Conservation (phyloP, 192 early-diverging fungal species). For the Coemansia sp. region DNA sequence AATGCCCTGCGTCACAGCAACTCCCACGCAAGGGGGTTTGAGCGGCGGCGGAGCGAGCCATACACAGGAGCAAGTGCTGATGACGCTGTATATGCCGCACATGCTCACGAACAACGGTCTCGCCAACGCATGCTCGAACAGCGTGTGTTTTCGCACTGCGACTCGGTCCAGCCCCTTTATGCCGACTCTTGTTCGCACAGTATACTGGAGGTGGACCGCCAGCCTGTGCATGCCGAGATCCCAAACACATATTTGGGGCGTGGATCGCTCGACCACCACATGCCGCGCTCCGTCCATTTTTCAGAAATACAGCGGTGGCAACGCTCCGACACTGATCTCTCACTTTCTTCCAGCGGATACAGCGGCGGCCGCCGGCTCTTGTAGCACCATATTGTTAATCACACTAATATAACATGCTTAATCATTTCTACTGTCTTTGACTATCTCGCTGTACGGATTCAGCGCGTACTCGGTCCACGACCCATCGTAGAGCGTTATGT, state of each 20-base stretch:
- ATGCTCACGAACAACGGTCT: slow-evolving; percentile 18
- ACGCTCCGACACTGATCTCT: slow-evolving; percentile 42
- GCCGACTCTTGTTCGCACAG: neutral
- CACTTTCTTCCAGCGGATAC: slow-evolving; percentile 26
- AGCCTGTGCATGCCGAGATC: neutral
- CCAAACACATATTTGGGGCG: slow-evolving; percentile 1
- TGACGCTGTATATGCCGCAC: neutral
- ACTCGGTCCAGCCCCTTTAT: neutral
- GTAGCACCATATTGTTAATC: slow-evolving; percentile 5
- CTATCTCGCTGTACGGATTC: slow-evolving; percentile 66
- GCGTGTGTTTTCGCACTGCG: slow-evolving; percentile 15
- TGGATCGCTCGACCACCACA: slow-evolving; percentile 13
- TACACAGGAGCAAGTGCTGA: slow-evolving; percentile 5
- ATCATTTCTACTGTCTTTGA: slow-evolving; percentile 41
- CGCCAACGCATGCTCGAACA: slow-evolving; percentile 28
- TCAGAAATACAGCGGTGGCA: slow-evolving; percentile 34
- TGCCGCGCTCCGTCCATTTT: slow-evolving; percentile 10
- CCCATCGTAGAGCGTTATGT: slow-evolving; percentile 83
- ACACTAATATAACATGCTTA: neutral
- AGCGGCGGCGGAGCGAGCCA: slow-evolving; percentile 41
- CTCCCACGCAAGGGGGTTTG: slow-evolving; percentile 1
- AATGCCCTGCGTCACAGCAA: slow-evolving; percentile 9
- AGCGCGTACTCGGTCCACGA: slow-evolving; percentile 90
- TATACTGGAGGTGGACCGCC: slow-evolving; percentile 1
- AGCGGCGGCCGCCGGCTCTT: slow-evolving; percentile 30